A percentile compares a stretch with the other conserved stretches of the same genome.
phyloP scores from a whole-genome alignment of 164 flowering plant species.

The Aristolochia fimbriata region DNA sequence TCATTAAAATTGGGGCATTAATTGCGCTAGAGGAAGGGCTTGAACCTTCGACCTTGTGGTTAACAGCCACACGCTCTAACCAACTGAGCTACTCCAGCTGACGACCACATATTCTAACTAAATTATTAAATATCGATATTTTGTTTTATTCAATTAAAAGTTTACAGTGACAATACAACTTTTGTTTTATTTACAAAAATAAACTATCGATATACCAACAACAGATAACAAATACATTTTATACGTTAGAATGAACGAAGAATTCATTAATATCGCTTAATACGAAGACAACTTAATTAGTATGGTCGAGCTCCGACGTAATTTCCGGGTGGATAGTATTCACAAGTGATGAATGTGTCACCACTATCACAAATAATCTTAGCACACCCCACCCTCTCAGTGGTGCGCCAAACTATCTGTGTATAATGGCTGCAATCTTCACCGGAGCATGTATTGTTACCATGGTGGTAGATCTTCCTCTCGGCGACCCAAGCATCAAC shows the following conservation, averaged over 20 bases:
- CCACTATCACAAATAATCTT: constrained; percentile 18
- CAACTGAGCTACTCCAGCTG: constrained; percentile 94
- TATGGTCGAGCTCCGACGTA: constrained; percentile 17
- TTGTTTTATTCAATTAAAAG: too few relatives aligned
- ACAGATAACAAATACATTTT: too few relatives aligned
- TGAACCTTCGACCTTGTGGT: constrained; percentile 63
- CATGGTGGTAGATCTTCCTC: constrained; percentile 12
- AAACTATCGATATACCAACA: too few relatives aligned
- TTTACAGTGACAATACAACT: too few relatives aligned
- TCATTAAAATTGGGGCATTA: background rate
- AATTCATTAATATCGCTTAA: too few relatives aligned
- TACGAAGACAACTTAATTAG: background rate
- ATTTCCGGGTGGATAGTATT: constrained; percentile 20
- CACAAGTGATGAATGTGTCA: constrained; percentile 14
- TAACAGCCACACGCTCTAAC: constrained; percentile 98
- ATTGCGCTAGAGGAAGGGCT: constrained; percentile 79
- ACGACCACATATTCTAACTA: too few relatives aligned
- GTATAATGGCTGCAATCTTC: constrained; percentile 17
- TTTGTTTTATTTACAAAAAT: too few relatives aligned
- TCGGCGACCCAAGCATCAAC: constrained; percentile 17
- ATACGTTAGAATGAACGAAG: too few relatives aligned
- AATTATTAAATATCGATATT: too few relatives aligned
- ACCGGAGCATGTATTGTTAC: constrained; percentile 8
- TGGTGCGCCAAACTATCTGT: constrained; percentile 19
- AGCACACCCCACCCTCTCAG: constrained; percentile 16